A percentile compares a stretch with the other conserved stretches of the same genome.
Conservation (phyloP, 306 rosid genomes). For the Inga leiocalycina region DNA sequence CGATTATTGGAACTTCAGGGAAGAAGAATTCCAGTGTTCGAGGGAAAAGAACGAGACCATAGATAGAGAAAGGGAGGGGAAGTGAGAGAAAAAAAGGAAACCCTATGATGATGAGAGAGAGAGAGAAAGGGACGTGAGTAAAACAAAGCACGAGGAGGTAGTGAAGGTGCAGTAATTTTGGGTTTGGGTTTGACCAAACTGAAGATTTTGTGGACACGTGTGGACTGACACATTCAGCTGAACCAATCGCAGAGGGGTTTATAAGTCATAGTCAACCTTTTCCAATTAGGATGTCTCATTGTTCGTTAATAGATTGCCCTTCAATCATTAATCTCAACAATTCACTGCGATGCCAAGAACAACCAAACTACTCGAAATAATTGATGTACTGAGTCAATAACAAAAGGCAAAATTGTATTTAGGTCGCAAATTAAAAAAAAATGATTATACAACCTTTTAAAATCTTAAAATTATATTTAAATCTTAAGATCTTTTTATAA, state of each 20-base stretch:
- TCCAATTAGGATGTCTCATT: neutral
- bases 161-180: neutral
- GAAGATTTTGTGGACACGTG: conserved; percentile 30
- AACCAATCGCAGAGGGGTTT: neutral
- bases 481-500: too few relatives aligned
- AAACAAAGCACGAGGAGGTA: conserved; percentile 30
- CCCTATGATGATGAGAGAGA: conserved; percentile 8
- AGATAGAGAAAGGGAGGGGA: neutral
- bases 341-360: neutral
- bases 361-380: neutral
- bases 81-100: conserved; percentile 1
- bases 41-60: neutral
- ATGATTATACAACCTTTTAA: too few relatives aligned
- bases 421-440: too few relatives aligned
- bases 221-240: neutral
- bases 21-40: neutral
- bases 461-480: too few relatives aligned
- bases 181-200: conserved; percentile 16
- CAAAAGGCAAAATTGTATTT: too few relatives aligned
- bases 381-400: too few relatives aligned
- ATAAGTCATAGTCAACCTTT: neutral
- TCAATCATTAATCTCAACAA: neutral
- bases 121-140: conserved; percentile 13
- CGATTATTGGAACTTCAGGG: conserved; percentile 18
- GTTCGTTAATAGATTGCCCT: neutral